phyloP scores from a whole-genome alignment of 371 early-diverging fungal genomes.

The Mucor piriformis region DNA sequence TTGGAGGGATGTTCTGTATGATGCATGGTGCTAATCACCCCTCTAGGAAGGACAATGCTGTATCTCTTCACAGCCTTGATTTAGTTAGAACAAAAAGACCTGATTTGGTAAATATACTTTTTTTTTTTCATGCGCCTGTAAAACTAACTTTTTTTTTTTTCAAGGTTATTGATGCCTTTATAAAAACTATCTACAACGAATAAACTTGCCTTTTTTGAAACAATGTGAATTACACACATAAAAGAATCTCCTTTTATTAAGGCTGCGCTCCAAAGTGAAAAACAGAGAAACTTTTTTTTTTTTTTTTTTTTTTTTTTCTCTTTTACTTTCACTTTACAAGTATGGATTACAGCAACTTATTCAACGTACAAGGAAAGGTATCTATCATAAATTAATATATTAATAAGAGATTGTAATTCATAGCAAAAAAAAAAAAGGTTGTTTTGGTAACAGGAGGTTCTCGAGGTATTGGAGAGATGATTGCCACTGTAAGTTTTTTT shows the following conservation, averaged over 20 bases:
- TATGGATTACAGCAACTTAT: constrained; percentile 9
- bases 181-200: not conserved
- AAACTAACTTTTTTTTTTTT: not conserved
- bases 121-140: not conserved
- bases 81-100: constrained; percentile 21
- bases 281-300: not conserved
- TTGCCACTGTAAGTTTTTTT: constrained; percentile 40
- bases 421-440: constrained; percentile 39
- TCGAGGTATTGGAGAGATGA: constrained; percentile 67
- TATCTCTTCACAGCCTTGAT: constrained; percentile 15
- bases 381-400: not conserved
- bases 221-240: not conserved
- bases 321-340: not conserved
- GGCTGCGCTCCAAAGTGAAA: not conserved
- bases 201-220: not conserved
- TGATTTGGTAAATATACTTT: constrained; percentile 10
- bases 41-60: constrained; percentile 17
- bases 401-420: not conserved
- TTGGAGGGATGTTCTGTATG: too few relatives aligned
- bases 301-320: not conserved
- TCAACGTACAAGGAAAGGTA: constrained; percentile 11
- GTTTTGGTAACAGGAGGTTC: constrained; percentile 89
- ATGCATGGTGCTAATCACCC: not conserved
- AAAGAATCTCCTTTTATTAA: not conserved
- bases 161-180: constrained; percentile 13